Conservation (phyloP, 1,139 yeast species). For the Pichia kudriavzevii region DNA sequence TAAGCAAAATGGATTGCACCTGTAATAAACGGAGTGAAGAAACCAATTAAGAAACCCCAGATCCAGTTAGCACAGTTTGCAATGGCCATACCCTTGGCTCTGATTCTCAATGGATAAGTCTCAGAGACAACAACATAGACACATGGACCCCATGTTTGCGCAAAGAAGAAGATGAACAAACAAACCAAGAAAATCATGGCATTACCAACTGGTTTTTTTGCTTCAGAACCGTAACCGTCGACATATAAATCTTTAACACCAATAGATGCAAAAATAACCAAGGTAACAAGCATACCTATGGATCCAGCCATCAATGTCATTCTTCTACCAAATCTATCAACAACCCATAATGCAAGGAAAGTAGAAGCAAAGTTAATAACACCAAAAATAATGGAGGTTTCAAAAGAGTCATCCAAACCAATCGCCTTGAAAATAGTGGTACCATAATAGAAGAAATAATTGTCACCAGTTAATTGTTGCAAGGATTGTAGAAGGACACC, state of each 20-base stretch:
- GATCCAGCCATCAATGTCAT: constrained; percentile 57
- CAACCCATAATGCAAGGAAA: constrained; percentile 55
- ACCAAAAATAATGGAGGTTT: constrained; percentile 72
- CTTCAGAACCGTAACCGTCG: constrained; percentile 34
- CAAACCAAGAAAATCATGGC: constrained; percentile 76
- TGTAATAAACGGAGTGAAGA: constrained; percentile 67
- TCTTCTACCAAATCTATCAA: constrained; percentile 69
- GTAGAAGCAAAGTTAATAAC: constrained; percentile 74
- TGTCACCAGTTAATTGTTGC: constrained; percentile 76
- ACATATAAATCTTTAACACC: constrained; percentile 62
- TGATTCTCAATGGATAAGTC: constrained; percentile 68
- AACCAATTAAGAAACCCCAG: constrained; percentile 70
- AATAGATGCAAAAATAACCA: constrained; percentile 58
- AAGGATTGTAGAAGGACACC: constrained; percentile 62
- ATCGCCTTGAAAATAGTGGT: constrained; percentile 71
- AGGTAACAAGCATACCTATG: constrained; percentile 55
- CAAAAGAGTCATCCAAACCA: constrained; percentile 65
- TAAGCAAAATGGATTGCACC: constrained; percentile 48
- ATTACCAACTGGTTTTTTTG: constrained; percentile 51
- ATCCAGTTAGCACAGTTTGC: constrained; percentile 75
- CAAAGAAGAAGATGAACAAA: constrained; percentile 73
- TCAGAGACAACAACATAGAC: constrained; percentile 75
- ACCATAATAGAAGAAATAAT: constrained; percentile 78
- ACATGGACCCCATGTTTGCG: constrained; percentile 84
- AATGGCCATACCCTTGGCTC: constrained; percentile 74